Conservation (phyloP, 1,284 basidiomycete genomes). For the Cutaneotrichosporon sp. region DNA sequence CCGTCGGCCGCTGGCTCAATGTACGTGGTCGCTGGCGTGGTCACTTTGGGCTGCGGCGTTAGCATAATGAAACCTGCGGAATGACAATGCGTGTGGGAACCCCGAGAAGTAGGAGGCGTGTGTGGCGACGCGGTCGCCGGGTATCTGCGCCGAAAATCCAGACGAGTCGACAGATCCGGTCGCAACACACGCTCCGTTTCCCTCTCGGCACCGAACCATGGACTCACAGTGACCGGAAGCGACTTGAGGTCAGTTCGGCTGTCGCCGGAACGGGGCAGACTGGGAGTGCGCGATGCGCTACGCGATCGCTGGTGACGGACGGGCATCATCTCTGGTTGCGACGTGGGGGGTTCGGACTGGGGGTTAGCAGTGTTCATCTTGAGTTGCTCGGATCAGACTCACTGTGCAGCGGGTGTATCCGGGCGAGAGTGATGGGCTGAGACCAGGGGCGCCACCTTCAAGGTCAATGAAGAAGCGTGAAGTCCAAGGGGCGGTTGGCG, state of each 20-base stretch:
- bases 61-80: not conserved
- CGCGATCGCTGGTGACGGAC: conserved; percentile 8
- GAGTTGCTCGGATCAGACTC: not conserved
- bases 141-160: too few relatives aligned
- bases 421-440: conserved; percentile 3
- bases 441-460: conserved; percentile 2
- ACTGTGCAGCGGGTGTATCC: conserved; percentile 11
- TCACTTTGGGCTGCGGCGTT: conserved; percentile 3
- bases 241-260: conserved; percentile 14
- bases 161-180: too few relatives aligned
- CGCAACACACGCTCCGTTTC: too few relatives aligned
- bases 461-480: conserved; percentile 14
- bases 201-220: too few relatives aligned
- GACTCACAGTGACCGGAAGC: conserved; percentile 19
- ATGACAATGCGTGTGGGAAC: not conserved
- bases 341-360: conserved; percentile 13
- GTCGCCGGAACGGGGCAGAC: conserved; percentile 9
- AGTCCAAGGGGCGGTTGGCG: conserved; percentile 1
- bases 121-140: too few relatives aligned
- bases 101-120: too few relatives aligned
- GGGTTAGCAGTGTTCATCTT: not conserved
- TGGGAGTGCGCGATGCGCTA: conserved; percentile 14
- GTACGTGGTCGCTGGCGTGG: not conserved
- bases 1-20: not conserved
- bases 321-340: conserved; percentile 8